Conservation (phyloP, 2,329 filamentous ascomycete species). For the Aspergillus fumigatus region DNA sequence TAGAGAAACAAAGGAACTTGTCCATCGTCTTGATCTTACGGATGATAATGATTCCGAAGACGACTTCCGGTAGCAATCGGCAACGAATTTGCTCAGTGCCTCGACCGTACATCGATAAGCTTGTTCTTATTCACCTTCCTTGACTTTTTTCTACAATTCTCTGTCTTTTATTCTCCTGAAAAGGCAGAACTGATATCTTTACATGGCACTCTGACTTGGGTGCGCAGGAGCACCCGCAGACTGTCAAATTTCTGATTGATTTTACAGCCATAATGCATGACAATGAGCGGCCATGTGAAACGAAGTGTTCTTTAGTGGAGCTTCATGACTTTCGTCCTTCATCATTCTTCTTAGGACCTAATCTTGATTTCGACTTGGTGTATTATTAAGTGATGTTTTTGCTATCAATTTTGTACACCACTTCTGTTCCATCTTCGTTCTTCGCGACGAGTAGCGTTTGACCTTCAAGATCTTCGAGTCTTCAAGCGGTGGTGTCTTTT, state of each 20-base stretch:
- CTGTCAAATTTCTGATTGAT: constrained; percentile 10
- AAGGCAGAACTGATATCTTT: constrained; percentile 4
- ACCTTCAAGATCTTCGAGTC: neutral
- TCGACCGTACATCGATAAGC: neutral
- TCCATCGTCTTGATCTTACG: constrained; percentile 44
- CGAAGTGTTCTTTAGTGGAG: constrained; percentile 18
- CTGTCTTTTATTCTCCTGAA: neutral
- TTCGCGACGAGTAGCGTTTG: constrained; percentile 10
- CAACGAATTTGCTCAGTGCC: neutral
- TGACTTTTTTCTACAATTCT: constrained; percentile 1
- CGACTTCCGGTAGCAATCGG: constrained; percentile 32
- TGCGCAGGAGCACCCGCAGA: constrained; percentile 2
- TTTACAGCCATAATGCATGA: constrained; percentile 21
- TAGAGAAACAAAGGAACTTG: constrained; percentile 72
- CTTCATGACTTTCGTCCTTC: constrained; percentile 14
- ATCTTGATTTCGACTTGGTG: constrained; percentile 1
- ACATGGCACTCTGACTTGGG: constrained; percentile 6
- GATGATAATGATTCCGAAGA: constrained; percentile 36
- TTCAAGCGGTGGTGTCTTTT: neutral
- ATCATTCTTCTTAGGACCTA: constrained; percentile 18
- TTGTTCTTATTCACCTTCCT: neutral
- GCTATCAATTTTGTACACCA: neutral
- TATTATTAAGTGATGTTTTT: constrained; percentile 6
- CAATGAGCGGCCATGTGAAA: constrained; percentile 24
- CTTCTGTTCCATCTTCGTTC: constrained; percentile 4